Evolutionary conservation across 768 basidiomycete genomes (phyloP).

Genomic region (Mycena filopes): DNA sequence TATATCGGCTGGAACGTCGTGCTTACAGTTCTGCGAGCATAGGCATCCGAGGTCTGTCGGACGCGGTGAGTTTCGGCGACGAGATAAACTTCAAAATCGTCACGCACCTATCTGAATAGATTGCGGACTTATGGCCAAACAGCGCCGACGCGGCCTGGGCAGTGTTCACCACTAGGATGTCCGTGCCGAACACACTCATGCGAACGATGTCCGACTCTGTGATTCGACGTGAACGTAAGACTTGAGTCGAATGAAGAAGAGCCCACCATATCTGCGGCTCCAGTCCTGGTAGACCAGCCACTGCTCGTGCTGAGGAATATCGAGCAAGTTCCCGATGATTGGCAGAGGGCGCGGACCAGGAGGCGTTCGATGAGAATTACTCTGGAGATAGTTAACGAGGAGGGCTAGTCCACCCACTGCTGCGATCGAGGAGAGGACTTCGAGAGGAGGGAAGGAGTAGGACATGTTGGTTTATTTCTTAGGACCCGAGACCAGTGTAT

Average conservation of each 20-base stretch:
- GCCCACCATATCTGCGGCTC: conserved; percentile 46
- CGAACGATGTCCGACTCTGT: conserved; percentile 34
- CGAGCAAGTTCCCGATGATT: conserved; percentile 51
- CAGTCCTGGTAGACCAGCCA: conserved; percentile 52
- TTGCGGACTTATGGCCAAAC: conserved; percentile 31
- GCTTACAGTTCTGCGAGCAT: conserved; percentile 36
- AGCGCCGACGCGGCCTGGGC: conserved; percentile 30
- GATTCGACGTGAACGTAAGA: neutral
- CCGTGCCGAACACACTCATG: conserved; percentile 32
- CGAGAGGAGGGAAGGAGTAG: neutral
- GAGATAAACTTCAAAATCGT: neutral
- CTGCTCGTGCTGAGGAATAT: conserved; percentile 47
- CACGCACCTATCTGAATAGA: conserved; percentile 37
- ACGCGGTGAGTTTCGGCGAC: neutral
- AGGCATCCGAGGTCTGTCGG: conserved; percentile 31
- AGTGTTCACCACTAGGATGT: conserved; percentile 35
- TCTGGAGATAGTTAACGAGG: conserved; percentile 21
- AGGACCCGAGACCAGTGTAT: neutral
- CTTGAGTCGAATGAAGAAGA: too few species aligned
- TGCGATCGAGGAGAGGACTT: conserved; percentile 8
- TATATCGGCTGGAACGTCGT: neutral
- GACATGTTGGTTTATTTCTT: conserved; percentile 13
- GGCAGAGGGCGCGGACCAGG: conserved; percentile 51
- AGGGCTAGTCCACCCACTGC: conserved; percentile 1
- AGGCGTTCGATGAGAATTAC: conserved; percentile 35